Conservation (phyloP, 148 eudicot species). For the Limonium bicolor region DNA sequence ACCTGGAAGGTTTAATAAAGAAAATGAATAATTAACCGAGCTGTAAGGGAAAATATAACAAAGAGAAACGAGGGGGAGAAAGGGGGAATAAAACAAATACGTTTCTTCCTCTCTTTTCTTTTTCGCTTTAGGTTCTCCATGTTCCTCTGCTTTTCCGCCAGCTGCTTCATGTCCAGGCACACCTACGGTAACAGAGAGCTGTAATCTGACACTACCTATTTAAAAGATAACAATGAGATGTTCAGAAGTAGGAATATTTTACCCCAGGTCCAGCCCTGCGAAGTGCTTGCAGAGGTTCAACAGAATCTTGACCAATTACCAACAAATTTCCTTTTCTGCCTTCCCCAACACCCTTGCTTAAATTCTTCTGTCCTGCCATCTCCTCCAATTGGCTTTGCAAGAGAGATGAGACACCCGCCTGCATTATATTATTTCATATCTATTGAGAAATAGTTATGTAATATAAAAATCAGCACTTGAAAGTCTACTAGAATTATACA, state of each 20-base stretch:
- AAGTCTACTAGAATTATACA: not conserved
- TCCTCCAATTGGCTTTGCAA: constrained; percentile 74
- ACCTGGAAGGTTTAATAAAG: not conserved
- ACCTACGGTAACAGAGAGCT: constrained; percentile 15
- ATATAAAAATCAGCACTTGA: not conserved
- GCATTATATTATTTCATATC: too few species aligned
- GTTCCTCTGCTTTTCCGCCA: constrained; percentile 48
- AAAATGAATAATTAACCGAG: not conserved
- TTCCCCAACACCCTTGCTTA: constrained; percentile 12
- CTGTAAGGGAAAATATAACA: not conserved
- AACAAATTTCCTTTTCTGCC: constrained; percentile 26
- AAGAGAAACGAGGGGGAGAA: not conserved
- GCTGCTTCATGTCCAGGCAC: constrained; percentile 36
- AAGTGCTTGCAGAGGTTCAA: constrained; percentile 93
- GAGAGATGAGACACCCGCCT: constrained; percentile 82
- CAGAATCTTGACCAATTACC: constrained; percentile 75
- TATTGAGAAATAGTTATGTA: too few species aligned
- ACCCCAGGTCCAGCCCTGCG: constrained; percentile 67
- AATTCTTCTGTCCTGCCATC: constrained; percentile 32
- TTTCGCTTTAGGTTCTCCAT: constrained; percentile 48
- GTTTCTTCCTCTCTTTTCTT: constrained; percentile 73
- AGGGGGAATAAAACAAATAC: constrained; percentile 14
- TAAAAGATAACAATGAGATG: not conserved
- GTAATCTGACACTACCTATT: not conserved
- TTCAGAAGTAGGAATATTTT: constrained; percentile 14